These are phyloP conservation scores for Erodium trifolium DNA, from an alignment of 441 rosid genomes.

Conservation along the genomic window DNA sequence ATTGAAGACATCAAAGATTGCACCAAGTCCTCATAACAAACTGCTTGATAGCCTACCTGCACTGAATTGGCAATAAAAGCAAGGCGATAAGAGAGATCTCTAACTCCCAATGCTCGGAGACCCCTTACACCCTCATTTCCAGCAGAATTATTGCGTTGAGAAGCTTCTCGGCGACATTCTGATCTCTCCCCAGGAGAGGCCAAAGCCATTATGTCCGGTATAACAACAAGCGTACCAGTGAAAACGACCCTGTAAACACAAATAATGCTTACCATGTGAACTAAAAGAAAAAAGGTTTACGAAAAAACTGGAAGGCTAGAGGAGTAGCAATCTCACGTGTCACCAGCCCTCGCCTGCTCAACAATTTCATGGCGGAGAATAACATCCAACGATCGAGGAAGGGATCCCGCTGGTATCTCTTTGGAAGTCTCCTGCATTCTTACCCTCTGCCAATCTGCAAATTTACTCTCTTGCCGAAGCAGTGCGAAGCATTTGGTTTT, in stretches of 20 bases:
- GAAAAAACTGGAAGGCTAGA: background rate
- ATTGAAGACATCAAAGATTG: constrained; percentile 1
- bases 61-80: constrained; percentile 92
- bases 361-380: constrained; percentile 94
- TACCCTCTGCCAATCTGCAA: constrained; percentile 97
- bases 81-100: constrained; percentile 90
- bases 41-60: constrained; percentile 50
- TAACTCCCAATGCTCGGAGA: constrained; percentile 78
- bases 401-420: constrained; percentile 95
- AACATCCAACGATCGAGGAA: constrained; percentile 94
- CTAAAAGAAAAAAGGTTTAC: background rate
- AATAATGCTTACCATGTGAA: constrained; percentile 8
- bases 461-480: constrained; percentile 90
- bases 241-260: constrained; percentile 60
- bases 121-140: constrained; percentile 85
- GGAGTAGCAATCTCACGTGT: constrained; percentile 46
- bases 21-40: constrained; percentile 3
- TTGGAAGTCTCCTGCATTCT: constrained; percentile 95
- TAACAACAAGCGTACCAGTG: constrained; percentile 84
- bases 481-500: constrained; percentile 66
- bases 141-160: constrained; percentile 54
- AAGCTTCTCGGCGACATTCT: constrained; percentile 70
- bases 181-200: constrained; percentile 97
- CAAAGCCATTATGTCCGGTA: constrained; percentile 84
- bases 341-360: constrained; percentile 97